Base-by-base conservation (phyloP, 108 stramenopile genomes). In the Schizochytrium sp. region DNA sequence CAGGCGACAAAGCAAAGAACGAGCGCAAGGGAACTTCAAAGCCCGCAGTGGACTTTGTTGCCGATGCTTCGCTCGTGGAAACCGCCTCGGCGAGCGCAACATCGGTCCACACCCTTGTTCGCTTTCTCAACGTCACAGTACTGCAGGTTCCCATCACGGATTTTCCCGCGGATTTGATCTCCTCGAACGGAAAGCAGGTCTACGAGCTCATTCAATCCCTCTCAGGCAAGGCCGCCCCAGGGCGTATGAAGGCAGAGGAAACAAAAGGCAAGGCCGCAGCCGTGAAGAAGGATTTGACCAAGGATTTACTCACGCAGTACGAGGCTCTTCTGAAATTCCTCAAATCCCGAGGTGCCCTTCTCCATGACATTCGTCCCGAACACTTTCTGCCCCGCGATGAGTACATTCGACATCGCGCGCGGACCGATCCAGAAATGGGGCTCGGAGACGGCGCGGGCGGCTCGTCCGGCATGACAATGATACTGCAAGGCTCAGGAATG, bases 261-360 rank as follows among this genome's bases (percentile, higher is more conserved):
- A 4, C 10, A 41, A 28, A 69, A 18, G 10, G 12, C 21, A 69
- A 69, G 25, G 63, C 34, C 25, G 88, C 76, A 57, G 88, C 89
- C 53, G 34, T 34, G 34, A 34, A 34, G 34, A 92, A 92, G 87
- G 92, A 92, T 5, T 83, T 87, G 47, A 83, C 89, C 60, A 55
- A 69, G 69, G 60, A 48, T 21, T 28, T 87, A 18, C 44, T 58
- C 60, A 57, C 55, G 71, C 87, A 87, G 87, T 19, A 87, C 29
- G 43, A n/a, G 34, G 89, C 59, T 48, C 25, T 89, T 28, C 91
- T 91, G 16, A 53, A 23, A 5, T 89, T 89, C 58, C 72, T 89
- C 44, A 89, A 89, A 72, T 28, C 72, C 4, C 88, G 63, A 18
- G 88, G 88, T 6, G 88, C 72, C 0, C 51, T 89, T 5, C 8